A percentile compares a stretch with the other conserved stretches of the same genome.
These are phyloP conservation scores for Sordaria brevicollis DNA, from an alignment of 495 filamentous ascomycete genomes.

Conservation along the genomic window DNA sequence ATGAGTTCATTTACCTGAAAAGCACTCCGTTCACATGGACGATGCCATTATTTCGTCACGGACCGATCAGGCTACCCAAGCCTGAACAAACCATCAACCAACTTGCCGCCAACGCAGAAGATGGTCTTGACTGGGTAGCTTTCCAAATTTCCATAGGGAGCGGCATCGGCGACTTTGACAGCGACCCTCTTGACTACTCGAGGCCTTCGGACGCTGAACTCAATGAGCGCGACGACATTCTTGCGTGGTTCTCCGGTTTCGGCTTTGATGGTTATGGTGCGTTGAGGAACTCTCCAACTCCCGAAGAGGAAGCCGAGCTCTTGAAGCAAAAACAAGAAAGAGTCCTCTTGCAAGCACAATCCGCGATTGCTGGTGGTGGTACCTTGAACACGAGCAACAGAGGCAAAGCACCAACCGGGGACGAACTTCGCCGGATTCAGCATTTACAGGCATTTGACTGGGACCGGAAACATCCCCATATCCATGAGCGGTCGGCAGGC, in stretches of 20 bases:
- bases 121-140: constrained; percentile 44
- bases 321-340: neutral
- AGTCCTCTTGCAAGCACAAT: neutral
- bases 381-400: neutral
- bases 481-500: neutral
- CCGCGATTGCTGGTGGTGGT: neutral
- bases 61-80: constrained; percentile 35
- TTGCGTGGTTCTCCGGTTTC: constrained; percentile 33
- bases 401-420: neutral
- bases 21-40: constrained; percentile 32
- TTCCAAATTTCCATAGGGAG: constrained; percentile 47
- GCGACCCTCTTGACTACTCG: constrained; percentile 31
- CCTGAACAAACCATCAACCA: constrained; percentile 24
- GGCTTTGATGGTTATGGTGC: constrained; percentile 26
- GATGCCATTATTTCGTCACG: constrained; percentile 34
- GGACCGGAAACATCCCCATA: neutral
- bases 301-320: neutral
- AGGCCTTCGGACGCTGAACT: constrained; percentile 24
- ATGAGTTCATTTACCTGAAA: constrained; percentile 30
- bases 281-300: constrained; percentile 16
- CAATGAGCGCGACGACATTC: constrained; percentile 30
- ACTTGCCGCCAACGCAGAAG: constrained; percentile 28
- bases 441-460: neutral
- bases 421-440: neutral
- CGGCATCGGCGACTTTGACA: constrained; percentile 33